Evolutionary conservation across 805 yeast species (phyloP), one percentile per base, ranked within the genome.

Genomic region (Debaryomyces hansenii): DNA sequence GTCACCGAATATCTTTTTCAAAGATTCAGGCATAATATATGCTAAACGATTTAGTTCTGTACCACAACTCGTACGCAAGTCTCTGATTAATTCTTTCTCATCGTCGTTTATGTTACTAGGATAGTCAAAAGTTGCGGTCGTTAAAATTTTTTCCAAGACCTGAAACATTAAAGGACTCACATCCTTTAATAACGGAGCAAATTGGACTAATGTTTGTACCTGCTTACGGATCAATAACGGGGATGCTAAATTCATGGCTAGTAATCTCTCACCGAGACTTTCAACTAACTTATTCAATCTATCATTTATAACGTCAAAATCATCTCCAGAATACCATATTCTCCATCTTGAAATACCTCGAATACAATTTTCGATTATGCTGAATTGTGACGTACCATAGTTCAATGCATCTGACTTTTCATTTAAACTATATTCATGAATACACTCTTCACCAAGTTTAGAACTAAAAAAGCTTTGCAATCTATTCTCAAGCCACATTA

Each of bases 261-360:
- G 70, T 48, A 94, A 71, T 55, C 84, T 79, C 52, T 87, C 85
- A 41, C 96, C 87, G 41, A 90, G 72, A 12, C 75, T 78, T 59
- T 88, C 90, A 8, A 86, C 82, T 39, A 79, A 70, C 42, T 77
- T 76, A 39, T 71, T 72, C 43, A 82, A 68, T 44, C 81, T 71
- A 16, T 63, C 72, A 42, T 83, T 84, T 11, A 81, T 71, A 33
- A 70, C 69, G 32, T 79, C 83, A 42, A 79, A 75, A 20, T 77
- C 77, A 4, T 73, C 77, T 5, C 82, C 81, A 31, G 67, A 77
- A 57, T 89, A 90, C 97, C 97, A 92, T 14, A 90, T 83, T 57
- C 89, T 82, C 99, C 99, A 95, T 60, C 99, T 80, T 10, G 94
- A 84, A 20, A 95, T 85, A 32, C 98, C 99, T 49, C 96, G 79